Conservation (phyloP, 345 rosid species). For the Atalantia buxifolia region DNA sequence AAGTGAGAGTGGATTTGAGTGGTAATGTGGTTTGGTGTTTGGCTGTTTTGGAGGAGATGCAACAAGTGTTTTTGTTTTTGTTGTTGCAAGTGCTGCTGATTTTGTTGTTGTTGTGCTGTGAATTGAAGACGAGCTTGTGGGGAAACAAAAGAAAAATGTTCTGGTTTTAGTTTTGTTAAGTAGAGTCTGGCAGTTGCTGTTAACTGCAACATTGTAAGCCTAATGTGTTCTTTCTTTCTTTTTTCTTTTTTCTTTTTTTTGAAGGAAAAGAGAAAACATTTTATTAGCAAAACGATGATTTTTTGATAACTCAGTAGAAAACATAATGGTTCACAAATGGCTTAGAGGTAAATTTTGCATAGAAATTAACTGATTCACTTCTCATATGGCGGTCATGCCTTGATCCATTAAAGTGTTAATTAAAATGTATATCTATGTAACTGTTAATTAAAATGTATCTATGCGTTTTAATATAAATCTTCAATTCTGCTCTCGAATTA, state of each 20-base stretch:
- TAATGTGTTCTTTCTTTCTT: neutral
- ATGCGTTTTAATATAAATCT: too few species aligned
- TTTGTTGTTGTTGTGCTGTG: neutral
- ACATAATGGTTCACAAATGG: too few species aligned
- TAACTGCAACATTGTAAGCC: constrained; percentile 2
- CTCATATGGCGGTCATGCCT: too few species aligned
- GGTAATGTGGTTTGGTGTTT: constrained; percentile 19
- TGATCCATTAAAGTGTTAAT: too few species aligned
- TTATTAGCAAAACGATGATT: too few species aligned
- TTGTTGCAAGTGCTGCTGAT: neutral
- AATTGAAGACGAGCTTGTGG: constrained; percentile 6
- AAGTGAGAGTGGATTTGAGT: constrained; percentile 42
- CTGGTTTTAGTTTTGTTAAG: constrained; percentile 22
- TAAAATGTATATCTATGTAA: too few species aligned
- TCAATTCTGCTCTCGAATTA: too few species aligned
- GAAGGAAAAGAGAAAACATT: neutral
- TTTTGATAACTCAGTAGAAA: too few species aligned
- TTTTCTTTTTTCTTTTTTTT: too few species aligned
- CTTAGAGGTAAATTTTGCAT: too few species aligned
- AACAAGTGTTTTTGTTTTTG: constrained; percentile 17
- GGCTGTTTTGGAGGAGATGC: constrained; percentile 29
- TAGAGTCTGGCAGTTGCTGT: constrained; percentile 22
- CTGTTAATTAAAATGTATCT: too few species aligned
- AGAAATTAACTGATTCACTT: too few species aligned
- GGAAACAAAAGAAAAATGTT: constrained; percentile 18